Conservation (phyloP, 371 early-diverging fungal genomes). For the Lichtheimia hyalospora region DNA sequence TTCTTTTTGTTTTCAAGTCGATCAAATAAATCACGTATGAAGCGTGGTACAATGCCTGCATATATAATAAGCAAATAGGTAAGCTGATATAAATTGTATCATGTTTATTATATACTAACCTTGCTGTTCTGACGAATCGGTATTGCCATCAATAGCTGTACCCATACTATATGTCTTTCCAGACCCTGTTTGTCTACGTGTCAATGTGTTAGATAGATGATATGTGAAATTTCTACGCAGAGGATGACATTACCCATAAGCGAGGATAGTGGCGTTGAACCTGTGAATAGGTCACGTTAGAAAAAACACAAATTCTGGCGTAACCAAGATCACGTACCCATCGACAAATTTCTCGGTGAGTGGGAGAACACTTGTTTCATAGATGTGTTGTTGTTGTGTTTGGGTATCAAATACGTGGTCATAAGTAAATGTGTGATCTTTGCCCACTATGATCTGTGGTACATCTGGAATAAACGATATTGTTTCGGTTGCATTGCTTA, state of each 20-base stretch:
- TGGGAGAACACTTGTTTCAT: constrained; percentile 67
- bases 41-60: constrained; percentile 87
- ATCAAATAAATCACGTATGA: constrained; percentile 69
- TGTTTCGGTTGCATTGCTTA: constrained; percentile 67
- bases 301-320: background rate
- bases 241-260: constrained; percentile 17
- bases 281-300: constrained; percentile 8
- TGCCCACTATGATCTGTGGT: constrained; percentile 65
- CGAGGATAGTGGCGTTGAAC: constrained; percentile 27
- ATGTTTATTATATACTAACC: constrained; percentile 4
- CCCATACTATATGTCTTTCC: constrained; percentile 47
- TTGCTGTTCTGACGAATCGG: constrained; percentile 18
- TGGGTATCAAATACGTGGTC: constrained; percentile 83
- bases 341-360: constrained; percentile 83
- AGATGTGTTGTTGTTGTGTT: constrained; percentile 68
- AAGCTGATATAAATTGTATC: background rate
- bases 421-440: constrained; percentile 78
- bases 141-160: constrained; percentile 25
- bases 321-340: constrained; percentile 60
- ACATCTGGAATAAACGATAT: constrained; percentile 63
- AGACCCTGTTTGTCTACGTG: constrained; percentile 18
- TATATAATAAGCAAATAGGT: background rate
- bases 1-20: constrained; percentile 25
- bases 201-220: background rate
- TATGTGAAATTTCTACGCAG: too few species aligned